Percentiles rank a stretch among this genome's conserved stretches.
These are phyloP conservation scores for Corchorus capsularis DNA, from an alignment of 345 rosid genomes.

Conservation along the genomic window DNA sequence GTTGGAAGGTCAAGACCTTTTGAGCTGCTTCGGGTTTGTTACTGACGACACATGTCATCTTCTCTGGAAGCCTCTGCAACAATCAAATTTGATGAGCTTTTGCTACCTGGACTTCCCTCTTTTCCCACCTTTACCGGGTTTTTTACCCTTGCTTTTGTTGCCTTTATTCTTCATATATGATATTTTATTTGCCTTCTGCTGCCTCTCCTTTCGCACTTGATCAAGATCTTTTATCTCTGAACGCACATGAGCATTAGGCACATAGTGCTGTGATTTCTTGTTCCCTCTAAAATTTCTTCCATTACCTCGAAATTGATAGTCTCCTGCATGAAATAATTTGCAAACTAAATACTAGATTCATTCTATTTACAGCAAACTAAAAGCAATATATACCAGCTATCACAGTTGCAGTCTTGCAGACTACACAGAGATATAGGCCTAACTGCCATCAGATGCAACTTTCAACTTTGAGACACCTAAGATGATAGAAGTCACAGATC, in stretches of 20 bases:
- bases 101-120: slow-evolving; percentile 41
- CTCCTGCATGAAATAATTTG: slow-evolving; percentile 38
- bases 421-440: background rate
- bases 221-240: slow-evolving; percentile 86
- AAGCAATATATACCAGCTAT: background rate
- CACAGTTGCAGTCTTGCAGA: background rate
- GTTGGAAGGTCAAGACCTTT: slow-evolving; percentile 20
- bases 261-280: slow-evolving; percentile 40
- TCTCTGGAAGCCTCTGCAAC: background rate
- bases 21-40: background rate
- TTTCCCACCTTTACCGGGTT: slow-evolving; percentile 36
- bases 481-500: background rate
- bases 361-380: background rate
- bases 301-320: slow-evolving; percentile 25
- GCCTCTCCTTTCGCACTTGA: slow-evolving; percentile 88
- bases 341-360: slow-evolving; percentile 2
- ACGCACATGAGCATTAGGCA: slow-evolving; percentile 79
- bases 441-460: background rate
- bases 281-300: slow-evolving; percentile 51
- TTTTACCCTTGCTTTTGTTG: slow-evolving; percentile 44
- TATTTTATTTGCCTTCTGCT: slow-evolving; percentile 61
- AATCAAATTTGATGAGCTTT: background rate
- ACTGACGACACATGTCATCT: background rate
- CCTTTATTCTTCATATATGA: slow-evolving; percentile 66
- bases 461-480: background rate